These are phyloP conservation scores for Prunus mongolica DNA, from an alignment of 306 rosid genomes.

Conservation along the genomic window DNA sequence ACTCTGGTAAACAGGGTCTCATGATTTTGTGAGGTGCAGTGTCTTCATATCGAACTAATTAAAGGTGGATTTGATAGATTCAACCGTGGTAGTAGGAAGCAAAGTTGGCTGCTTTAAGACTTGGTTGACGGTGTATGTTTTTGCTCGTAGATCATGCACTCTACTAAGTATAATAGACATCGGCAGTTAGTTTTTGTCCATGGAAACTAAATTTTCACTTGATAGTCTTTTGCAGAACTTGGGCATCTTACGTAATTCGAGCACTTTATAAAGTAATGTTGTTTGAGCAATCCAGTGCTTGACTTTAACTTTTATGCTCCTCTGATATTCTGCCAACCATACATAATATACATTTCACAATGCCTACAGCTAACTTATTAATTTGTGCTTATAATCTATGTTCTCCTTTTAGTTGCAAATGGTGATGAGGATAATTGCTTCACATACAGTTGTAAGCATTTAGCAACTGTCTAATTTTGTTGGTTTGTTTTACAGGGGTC, in stretches of 20 bases:
- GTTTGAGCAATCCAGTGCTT: background rate
- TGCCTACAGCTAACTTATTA: background rate
- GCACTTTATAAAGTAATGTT: background rate
- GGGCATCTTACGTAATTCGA: background rate
- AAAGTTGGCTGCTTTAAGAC: background rate
- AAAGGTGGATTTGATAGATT: background rate
- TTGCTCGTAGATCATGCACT: background rate
- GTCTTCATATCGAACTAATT: background rate
- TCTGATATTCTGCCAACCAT: background rate
- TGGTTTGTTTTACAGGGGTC: constrained; percentile 55
- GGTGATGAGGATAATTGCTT: background rate
- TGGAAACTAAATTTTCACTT: background rate
- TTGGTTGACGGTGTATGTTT: background rate
- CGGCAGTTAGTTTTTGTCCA: background rate
- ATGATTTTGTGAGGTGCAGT: constrained; percentile 12
- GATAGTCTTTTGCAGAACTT: background rate
- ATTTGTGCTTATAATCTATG: background rate
- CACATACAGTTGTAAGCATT: background rate
- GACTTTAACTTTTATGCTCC: background rate
- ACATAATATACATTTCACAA: background rate
- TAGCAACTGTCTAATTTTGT: background rate
- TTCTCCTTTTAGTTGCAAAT: background rate
- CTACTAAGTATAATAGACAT: background rate
- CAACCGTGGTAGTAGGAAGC: background rate
- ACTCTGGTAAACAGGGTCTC: background rate